These are phyloP conservation scores for Thuja plicata DNA, from an alignment of 83 land plant genomes.

Conservation along the genomic window DNA sequence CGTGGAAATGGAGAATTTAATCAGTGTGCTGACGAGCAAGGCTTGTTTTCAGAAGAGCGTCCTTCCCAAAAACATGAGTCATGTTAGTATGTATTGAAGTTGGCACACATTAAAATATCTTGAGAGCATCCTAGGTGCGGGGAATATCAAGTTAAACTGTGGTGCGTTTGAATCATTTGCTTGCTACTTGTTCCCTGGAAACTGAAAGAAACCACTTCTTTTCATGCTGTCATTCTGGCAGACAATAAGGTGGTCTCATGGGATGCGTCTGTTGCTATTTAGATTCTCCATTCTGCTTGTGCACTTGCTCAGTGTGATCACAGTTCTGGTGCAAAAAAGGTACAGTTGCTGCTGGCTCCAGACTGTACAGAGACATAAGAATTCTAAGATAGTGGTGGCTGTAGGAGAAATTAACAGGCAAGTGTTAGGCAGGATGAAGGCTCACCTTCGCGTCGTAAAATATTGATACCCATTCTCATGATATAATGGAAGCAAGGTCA, in stretches of 20 bases:
- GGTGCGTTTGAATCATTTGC: not conserved
- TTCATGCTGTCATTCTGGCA: not conserved
- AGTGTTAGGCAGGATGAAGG: not conserved
- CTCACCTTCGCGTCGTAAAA: not conserved
- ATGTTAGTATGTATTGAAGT: slow-evolving; percentile 10
- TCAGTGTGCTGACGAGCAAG: slow-evolving; percentile 32
- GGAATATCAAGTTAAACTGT: not conserved
- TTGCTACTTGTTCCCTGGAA: not conserved
- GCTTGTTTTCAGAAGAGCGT: slow-evolving; percentile 30
- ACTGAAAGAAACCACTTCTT: not conserved
- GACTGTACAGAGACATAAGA: not conserved
- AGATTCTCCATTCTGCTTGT: not conserved
- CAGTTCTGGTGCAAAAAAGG: not conserved
- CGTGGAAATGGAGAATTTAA: slow-evolving; percentile 33
- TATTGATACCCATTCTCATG: not conserved
- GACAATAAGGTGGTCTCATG: not conserved
- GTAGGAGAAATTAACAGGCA: not conserved
- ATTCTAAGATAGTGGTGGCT: not conserved
- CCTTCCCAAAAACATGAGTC: slow-evolving; percentile 33
- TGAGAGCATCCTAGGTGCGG: not conserved
- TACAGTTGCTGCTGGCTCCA: not conserved
- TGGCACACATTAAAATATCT: not conserved
- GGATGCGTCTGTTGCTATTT: not conserved
- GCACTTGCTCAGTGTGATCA: not conserved
- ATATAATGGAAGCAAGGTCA: not conserved